Conservation (phyloP, 2,329 filamentous ascomycete genomes). For the Aspergillus aculeatinus region DNA sequence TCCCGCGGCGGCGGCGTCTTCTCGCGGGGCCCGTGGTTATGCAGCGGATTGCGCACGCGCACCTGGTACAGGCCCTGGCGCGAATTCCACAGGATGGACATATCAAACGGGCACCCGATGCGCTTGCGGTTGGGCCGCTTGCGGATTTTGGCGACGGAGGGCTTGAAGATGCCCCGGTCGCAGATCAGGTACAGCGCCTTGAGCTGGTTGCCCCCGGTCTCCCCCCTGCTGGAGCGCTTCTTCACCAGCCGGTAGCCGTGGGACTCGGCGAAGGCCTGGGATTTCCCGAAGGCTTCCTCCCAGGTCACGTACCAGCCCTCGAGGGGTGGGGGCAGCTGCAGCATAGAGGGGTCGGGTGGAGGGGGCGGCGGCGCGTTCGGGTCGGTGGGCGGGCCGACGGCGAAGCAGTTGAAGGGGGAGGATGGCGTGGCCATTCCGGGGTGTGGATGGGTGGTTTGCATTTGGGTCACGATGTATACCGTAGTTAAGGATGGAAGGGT, state of each 20-base stretch:
- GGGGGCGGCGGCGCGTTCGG: too few relatives aligned
- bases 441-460: too few relatives aligned
- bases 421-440: too few relatives aligned
- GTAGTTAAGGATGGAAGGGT: too few relatives aligned
- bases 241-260: neutral
- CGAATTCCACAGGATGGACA: neutral
- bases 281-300: neutral
- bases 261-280: neutral
- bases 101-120: neutral
- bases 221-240: neutral
- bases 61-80: neutral
- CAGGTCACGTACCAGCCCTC: neutral
- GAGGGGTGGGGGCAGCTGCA: neutral
- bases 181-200: neutral
- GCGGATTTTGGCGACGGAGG: neutral
- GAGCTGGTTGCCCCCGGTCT: neutral
- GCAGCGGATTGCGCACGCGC: neutral
- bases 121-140: neutral
- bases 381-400: too few relatives aligned
- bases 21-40: neutral
- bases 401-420: too few relatives aligned
- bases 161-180: neutral
- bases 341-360: too few relatives aligned
- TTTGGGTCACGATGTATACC: too few relatives aligned
- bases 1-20: neutral